Evolutionary conservation across 306 rosid species (phyloP), one percentile per base, ranked within the genome.

Genomic region (Pyrus bretschneideri): DNA sequence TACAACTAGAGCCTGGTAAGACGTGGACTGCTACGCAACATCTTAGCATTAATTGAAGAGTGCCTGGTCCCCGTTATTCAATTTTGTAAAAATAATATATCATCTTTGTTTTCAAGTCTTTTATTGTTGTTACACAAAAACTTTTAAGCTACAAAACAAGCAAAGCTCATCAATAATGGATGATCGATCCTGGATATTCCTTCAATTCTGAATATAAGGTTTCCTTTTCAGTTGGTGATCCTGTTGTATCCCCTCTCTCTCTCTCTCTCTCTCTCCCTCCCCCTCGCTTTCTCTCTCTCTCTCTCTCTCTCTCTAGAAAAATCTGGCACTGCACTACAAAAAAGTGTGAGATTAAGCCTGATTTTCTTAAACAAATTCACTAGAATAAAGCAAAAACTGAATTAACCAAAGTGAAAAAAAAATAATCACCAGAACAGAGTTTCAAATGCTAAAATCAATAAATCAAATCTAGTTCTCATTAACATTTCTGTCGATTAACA

Each of bases 1-100:
- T 86, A 72, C 89, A 87, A 80, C 80, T 95, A 65, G 87, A 89
- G 88, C 93, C 97, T 4, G 89, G 86, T 69, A 91, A 83, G 81
- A 84, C 96, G 69, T 95, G 98, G 98, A 95, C 90, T 59, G 97
- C 97, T 17, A 86, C 86, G 69, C 98, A 95, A 84, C 85, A 83
- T 73, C 90, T 95, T 30, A 81, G 90, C 86, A 70, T 89, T 83
- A 83, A 80, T 70, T 90, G 88, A 90, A 82, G 79, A 60, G 75
- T 67, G 55, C 11, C 80, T 25, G 31, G 42, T 27, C 21, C 30
- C 38, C 13, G 69, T 69, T 82, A 54, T 52, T 17, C 44, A 72
- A 78, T 60, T 77, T 77, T 84, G 77, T 78, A 25, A 70, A 74
- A 75, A 66, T 75, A 79, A 67, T 57, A 15, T 78, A 75, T 11